Evolutionary conservation across 768 basidiomycete species (phyloP).

Genomic region (Pleurotus djamor): DNA sequence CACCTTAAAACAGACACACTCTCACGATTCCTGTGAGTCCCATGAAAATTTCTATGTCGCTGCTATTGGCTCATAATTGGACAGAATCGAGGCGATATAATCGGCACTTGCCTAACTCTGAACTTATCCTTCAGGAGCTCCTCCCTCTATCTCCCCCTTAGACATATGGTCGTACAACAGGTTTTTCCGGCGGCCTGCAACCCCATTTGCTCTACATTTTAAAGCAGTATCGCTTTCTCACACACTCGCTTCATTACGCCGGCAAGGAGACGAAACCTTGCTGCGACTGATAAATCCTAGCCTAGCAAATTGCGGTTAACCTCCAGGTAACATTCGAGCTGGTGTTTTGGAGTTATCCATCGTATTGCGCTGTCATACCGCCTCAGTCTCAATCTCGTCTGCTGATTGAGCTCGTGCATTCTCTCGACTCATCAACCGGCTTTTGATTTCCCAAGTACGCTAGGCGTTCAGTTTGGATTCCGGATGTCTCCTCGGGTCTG

Average conservation of each 20-base stretch:
- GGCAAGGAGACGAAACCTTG: neutral
- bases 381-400: too few relatives aligned
- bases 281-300: neutral
- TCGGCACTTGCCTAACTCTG: neutral
- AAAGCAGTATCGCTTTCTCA: neutral
- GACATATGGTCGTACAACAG: neutral
- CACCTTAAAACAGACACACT: too few relatives aligned
- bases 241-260: neutral
- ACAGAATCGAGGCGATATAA: neutral
- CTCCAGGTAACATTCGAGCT: too few relatives aligned
- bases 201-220: neutral
- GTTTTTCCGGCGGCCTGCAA: constrained; percentile 2
- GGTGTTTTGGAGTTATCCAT: too few relatives aligned
- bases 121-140: neutral
- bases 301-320: neutral
- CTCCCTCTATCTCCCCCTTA: constrained; percentile 1
- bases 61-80: neutral
- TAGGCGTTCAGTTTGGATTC: too few relatives aligned
- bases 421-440: too few relatives aligned
- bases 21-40: too few relatives aligned
- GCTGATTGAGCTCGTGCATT: too few relatives aligned
- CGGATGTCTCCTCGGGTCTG: too few relatives aligned
- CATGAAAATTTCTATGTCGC: too few relatives aligned
- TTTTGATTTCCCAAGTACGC: too few relatives aligned
- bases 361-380: too few relatives aligned